phyloP scores from a whole-genome alignment of 1,139 yeast species.

The Pichia sp. region DNA sequence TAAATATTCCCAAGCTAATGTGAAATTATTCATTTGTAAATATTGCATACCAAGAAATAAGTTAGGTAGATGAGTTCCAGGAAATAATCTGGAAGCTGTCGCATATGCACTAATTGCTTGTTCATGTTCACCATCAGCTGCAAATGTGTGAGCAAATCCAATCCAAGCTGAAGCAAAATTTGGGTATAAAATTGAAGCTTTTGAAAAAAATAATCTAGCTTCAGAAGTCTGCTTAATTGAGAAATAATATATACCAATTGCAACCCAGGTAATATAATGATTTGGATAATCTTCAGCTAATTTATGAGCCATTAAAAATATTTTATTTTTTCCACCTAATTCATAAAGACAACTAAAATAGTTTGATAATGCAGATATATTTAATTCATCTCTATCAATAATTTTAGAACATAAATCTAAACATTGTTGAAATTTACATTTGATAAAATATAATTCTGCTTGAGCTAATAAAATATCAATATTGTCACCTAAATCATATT shows the following conservation, averaged over 20 bases:
- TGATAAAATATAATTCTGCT: conserved; percentile 69
- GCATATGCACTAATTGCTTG: conserved; percentile 98
- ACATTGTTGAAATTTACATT: conserved; percentile 78
- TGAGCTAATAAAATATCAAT: conserved; percentile 62
- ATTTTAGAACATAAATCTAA: conserved; percentile 64
- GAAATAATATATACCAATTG: conserved; percentile 86
- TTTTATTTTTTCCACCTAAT: conserved; percentile 71
- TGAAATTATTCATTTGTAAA: conserved; percentile 74
- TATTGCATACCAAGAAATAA: conserved; percentile 95
- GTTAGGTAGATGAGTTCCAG: conserved; percentile 90
- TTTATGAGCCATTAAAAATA: conserved; percentile 78
- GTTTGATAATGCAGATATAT: conserved; percentile 68
- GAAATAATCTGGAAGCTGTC: conserved; percentile 88
- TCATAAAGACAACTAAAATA: conserved; percentile 85
- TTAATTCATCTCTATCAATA: conserved; percentile 55
- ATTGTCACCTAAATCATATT: conserved; percentile 63
- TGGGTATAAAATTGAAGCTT: conserved; percentile 84
- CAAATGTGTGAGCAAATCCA: conserved; percentile 97
- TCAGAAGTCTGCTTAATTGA: conserved; percentile 69
- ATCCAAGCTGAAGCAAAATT: conserved; percentile 96
- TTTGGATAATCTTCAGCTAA: conserved; percentile 82
- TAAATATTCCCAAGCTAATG: conserved; percentile 82
- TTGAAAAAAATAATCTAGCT: conserved; percentile 82
- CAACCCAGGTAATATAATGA: conserved; percentile 82
- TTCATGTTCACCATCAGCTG: conserved; percentile 96